phyloP scores from a whole-genome alignment of 2,329 filamentous ascomycete genomes.

The Zymoseptoria pseudotritici region DNA sequence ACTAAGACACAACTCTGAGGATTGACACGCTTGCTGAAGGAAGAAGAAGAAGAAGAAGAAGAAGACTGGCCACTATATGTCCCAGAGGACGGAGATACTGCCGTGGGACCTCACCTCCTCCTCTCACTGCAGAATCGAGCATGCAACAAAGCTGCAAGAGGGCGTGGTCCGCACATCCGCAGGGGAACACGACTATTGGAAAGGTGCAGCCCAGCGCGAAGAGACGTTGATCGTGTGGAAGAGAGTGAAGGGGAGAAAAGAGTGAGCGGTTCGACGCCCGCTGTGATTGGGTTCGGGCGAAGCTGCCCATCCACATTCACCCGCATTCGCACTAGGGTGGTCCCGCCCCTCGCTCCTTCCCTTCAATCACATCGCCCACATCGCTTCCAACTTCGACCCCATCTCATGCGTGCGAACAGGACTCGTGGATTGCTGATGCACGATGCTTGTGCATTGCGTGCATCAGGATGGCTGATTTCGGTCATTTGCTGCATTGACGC shows the following conservation, averaged over 20 bases:
- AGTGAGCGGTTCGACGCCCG: not conserved
- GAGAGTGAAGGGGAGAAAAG: slow-evolving; percentile 6
- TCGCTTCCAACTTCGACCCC: not conserved
- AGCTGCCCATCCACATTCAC: not conserved
- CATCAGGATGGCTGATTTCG: not conserved
- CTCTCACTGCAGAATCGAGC: slow-evolving; percentile 1
- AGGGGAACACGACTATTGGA: slow-evolving; percentile 17
- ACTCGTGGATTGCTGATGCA: not conserved
- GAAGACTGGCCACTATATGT: slow-evolving; percentile 9
- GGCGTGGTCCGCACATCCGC: slow-evolving; percentile 1
- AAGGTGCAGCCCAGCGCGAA: slow-evolving; percentile 21
- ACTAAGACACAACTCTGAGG: slow-evolving; percentile 43
- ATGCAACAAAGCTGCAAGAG: not conserved
- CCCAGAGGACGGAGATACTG: slow-evolving; percentile 1
- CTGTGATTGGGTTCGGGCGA: not conserved
- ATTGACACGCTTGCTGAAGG: slow-evolving; percentile 47
- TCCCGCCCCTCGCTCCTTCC: not conserved
- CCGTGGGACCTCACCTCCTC: not conserved
- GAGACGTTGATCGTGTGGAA: slow-evolving; percentile 15
- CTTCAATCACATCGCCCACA: not conserved
- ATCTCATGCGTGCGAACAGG: not conserved
- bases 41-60: slow-evolving; percentile 24
- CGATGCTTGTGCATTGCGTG: not conserved
- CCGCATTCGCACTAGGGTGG: not conserved
- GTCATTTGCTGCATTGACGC: not conserved